Evolutionary conservation across 1,284 basidiomycete species (phyloP), one percentile per base, ranked within the genome.

Genomic region (Vanrija sp.): DNA sequence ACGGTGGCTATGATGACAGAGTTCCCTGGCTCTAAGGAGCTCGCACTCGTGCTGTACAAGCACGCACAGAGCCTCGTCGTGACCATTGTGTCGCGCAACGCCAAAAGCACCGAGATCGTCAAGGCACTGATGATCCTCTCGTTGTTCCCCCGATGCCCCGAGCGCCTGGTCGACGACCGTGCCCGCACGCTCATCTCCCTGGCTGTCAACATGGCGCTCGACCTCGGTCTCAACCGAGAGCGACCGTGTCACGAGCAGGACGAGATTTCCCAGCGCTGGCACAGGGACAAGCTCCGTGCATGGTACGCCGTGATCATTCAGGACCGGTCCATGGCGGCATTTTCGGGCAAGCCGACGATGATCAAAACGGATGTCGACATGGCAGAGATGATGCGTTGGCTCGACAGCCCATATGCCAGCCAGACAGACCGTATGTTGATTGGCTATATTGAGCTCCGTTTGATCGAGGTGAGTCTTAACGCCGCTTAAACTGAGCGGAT

Each of bases 131-230:
- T 47, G 18, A 21, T 46, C 4, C 26, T 52, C 4, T 16, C 38
- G 6, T 28, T 52, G 4, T 52, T 45, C 45, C 45, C 51, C 3
- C 25, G 46, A 6, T 52, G 51, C 39, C 45, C 51, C 5, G 39
- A 46, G 9, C 51, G 51, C n/a, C 40, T 52, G 26, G 51, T 52
- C 19, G 51, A 52, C 28, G 51, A 52, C 26, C 45, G 38, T 4
- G 42, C 45, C 7, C 44, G 51, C 8, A 52, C 39, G 18, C 44
- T 52, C 5, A 45, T 52, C 6, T 45, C 51, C 1, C 26, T 52
- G 15, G 44, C 51, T 6, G 34, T 52, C 26, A 52, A 52, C 39
- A 52, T 52, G 51, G 51, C 51, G 0, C 39, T 47, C 26, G 51
- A 52, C 19, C 45, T 52, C 6, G 51, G 51, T 19, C 7, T 52